Evolutionary conservation across 257 asterid species (phyloP).

Genomic region (Nicotiana benthamiana): DNA sequence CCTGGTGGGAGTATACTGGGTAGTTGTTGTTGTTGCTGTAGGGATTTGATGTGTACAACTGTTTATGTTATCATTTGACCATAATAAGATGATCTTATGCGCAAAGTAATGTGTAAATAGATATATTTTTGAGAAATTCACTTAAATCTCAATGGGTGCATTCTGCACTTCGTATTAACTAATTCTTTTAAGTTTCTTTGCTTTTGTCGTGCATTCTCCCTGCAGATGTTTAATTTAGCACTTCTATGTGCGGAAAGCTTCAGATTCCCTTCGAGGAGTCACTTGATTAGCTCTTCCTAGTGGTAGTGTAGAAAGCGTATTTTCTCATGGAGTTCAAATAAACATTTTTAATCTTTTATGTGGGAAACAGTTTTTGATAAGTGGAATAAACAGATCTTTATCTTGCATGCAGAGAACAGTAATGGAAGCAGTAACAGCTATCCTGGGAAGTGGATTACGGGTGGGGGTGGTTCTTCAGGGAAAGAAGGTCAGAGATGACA

Average conservation of each 20-base stretch:
- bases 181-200: background rate
- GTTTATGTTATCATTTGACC: background rate
- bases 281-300: no score
- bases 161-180: background rate
- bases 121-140: background rate
- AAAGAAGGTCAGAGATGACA: constrained; percentile 61
- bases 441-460: constrained; percentile 56
- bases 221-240: background rate
- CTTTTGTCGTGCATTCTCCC: no score
- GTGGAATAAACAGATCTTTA: no score
- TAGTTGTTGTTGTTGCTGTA: no score
- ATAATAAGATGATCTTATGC: background rate
- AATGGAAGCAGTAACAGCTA: constrained; percentile 57
- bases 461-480: constrained; percentile 69
- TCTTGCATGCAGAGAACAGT: constrained; percentile 41
- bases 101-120: background rate
- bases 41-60: background rate
- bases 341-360: background rate
- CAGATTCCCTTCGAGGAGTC: no score
- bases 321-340: background rate
- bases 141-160: background rate
- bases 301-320: no score
- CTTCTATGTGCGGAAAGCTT: no score
- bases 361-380: no score
- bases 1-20: no score